Evolutionary conservation across 2,329 filamentous ascomycete species (phyloP).

Genomic region (Proliferodiscus dingleyae): DNA sequence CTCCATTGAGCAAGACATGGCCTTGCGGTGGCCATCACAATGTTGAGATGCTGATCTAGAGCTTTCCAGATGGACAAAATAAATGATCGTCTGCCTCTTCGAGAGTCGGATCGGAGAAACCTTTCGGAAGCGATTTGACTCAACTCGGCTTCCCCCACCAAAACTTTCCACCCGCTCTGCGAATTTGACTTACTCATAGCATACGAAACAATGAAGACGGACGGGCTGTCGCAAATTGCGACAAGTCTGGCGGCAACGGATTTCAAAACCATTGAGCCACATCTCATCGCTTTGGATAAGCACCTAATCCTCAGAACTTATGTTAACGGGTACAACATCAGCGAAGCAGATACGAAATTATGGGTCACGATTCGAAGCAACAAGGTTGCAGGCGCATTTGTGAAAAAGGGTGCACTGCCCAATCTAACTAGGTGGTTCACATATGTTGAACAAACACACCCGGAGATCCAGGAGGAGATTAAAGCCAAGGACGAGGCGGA

Average conservation of each 20-base stretch:
- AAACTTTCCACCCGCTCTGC: slow-evolving; percentile 14
- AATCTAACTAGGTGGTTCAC: slow-evolving; percentile 85
- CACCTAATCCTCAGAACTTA: slow-evolving; percentile 84
- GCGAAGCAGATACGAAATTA: slow-evolving; percentile 72
- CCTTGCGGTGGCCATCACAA: slow-evolving; percentile 27
- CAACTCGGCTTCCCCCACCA: slow-evolving; percentile 12
- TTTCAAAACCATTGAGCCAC: slow-evolving; percentile 76
- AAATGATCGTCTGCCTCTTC: slow-evolving; percentile 2
- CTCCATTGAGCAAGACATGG: slow-evolving; percentile 32
- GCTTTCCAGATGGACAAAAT: slow-evolving; percentile 2
- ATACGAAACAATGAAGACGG: slow-evolving; percentile 47
- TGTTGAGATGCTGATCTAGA: slow-evolving; percentile 4
- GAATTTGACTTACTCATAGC: slow-evolving; percentile 10
- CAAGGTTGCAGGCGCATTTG: slow-evolving; percentile 73
- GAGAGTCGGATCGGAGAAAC: slow-evolving; percentile 14
- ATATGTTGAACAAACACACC: slow-evolving; percentile 77
- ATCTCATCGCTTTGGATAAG: slow-evolving; percentile 74
- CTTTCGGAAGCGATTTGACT: not conserved
- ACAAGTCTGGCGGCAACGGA: slow-evolving; percentile 54
- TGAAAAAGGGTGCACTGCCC: slow-evolving; percentile 70
- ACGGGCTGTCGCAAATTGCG: slow-evolving; percentile 49
- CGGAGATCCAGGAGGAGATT: slow-evolving; percentile 67
- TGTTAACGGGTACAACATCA: slow-evolving; percentile 73
- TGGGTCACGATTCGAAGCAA: slow-evolving; percentile 82
- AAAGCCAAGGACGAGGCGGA: slow-evolving; percentile 65